Percentiles rank a stretch among this genome's conserved stretches.
phyloP scores from a whole-genome alignment of 116 monocot species.

The Trichopus zeylanicus region DNA sequence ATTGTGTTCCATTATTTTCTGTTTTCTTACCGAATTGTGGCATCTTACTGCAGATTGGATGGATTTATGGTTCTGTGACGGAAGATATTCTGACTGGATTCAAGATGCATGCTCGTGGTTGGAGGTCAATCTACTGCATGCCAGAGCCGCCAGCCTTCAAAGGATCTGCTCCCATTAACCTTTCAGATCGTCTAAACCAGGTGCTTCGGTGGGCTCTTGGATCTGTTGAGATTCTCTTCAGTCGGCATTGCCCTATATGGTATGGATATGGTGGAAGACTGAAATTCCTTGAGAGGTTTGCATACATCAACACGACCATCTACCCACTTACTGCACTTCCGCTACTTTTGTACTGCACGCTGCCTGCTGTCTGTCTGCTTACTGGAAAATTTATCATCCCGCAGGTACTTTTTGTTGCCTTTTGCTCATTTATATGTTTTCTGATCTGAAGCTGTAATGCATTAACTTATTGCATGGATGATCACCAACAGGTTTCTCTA shows the following conservation, averaged over 20 bases:
- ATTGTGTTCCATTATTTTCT: neutral
- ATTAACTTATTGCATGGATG: neutral
- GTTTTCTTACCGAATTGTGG: neutral
- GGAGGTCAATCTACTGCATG: constrained; percentile 56
- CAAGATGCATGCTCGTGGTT: constrained; percentile 58
- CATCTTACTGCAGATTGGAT: constrained; percentile 33
- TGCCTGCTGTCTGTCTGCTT: constrained; percentile 51
- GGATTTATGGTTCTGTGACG: constrained; percentile 53
- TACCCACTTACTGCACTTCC: constrained; percentile 62
- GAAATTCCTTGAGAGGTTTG: constrained; percentile 44
- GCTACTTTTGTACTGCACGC: constrained; percentile 42
- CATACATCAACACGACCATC: constrained; percentile 51
- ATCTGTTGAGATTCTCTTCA: constrained; percentile 45
- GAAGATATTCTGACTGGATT: constrained; percentile 49
- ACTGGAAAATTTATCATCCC: constrained; percentile 40
- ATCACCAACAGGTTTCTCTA: neutral
- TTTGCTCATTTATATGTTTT: neutral
- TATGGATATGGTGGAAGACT: constrained; percentile 59
- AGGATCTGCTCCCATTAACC: constrained; percentile 35
- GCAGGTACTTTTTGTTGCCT: constrained; percentile 22
- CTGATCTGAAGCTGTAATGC: neutral
- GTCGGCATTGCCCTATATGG: constrained; percentile 67
- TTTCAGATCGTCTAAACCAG: constrained; percentile 41
- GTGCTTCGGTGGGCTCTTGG: constrained; percentile 45
- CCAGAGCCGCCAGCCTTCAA: constrained; percentile 46